Evolutionary conservation across 441 rosid species (phyloP).

Genomic region (Gossypium armourianum): DNA sequence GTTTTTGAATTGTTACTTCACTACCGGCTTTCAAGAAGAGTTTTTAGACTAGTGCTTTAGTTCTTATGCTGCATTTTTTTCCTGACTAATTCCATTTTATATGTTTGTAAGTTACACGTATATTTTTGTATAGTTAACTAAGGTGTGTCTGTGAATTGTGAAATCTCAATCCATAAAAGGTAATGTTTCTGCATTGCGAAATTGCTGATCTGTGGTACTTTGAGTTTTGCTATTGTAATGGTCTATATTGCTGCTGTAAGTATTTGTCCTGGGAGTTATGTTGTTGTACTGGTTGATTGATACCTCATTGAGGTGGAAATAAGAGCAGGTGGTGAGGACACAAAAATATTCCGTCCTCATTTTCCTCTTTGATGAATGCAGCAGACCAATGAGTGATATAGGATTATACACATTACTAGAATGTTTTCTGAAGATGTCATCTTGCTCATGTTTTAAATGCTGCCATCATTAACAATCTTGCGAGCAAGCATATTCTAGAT

Average conservation of each 20-base stretch:
- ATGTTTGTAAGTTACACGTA: not conserved
- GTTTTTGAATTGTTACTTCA: constrained; percentile 1
- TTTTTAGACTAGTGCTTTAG: not conserved
- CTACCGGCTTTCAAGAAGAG: not conserved
- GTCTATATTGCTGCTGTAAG: not conserved
- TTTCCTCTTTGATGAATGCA: not conserved
- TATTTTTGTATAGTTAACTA: not conserved
- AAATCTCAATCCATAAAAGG: not conserved
- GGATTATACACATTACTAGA: not conserved
- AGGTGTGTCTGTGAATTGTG: not conserved
- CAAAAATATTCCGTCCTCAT: not conserved
- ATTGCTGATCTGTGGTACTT: not conserved
- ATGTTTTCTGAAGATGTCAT: not conserved
- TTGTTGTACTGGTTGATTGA: not conserved
- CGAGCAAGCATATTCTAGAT: not conserved
- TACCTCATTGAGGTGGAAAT: not conserved
- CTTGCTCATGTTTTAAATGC: not conserved
- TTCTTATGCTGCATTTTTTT: not conserved
- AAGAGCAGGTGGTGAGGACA: not conserved
- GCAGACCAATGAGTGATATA: not conserved
- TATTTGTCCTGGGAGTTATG: not conserved
- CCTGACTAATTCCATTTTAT: not conserved
- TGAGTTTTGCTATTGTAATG: not conserved
- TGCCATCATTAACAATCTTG: not conserved
- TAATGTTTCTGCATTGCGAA: constrained; percentile 7